These are phyloP conservation scores for Podosphaera leucotricha DNA, from an alignment of 2,329 filamentous ascomycete species.

Conservation along the genomic window DNA sequence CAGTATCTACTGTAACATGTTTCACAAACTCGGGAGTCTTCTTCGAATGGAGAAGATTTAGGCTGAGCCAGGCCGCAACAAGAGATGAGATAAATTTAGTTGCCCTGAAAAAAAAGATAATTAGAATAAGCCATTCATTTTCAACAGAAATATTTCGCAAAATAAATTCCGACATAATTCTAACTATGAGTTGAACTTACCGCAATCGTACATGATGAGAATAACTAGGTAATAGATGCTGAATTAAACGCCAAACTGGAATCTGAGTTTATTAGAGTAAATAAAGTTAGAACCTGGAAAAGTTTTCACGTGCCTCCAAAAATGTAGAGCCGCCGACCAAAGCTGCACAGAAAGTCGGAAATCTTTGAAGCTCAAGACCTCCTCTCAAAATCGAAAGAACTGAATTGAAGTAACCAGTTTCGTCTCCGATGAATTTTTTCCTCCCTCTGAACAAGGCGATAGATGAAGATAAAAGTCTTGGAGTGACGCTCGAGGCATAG, in stretches of 20 bases:
- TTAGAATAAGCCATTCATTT: background rate
- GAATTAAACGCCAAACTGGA: constrained; percentile 15
- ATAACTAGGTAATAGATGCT: constrained; percentile 6
- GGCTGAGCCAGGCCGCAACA: constrained; percentile 31
- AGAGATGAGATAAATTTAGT: constrained; percentile 33
- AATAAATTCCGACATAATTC: background rate
- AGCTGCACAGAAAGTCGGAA: constrained; percentile 37
- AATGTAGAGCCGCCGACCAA: constrained; percentile 35
- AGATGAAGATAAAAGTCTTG: constrained; percentile 30
- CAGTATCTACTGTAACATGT: constrained; percentile 14
- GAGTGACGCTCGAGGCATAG: constrained; percentile 33
- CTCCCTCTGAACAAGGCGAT: constrained; percentile 23
- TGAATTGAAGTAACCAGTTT: constrained; percentile 15
- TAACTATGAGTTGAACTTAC: constrained; percentile 1
- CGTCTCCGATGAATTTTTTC: constrained; percentile 10
- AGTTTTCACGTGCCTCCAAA: constrained; percentile 25
- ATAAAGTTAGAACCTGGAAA: background rate
- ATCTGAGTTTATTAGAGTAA: constrained; percentile 9
- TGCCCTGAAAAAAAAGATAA: constrained; percentile 20
- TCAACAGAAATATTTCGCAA: background rate
- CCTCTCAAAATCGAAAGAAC: constrained; percentile 21
- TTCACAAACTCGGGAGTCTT: constrained; percentile 21
- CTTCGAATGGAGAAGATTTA: constrained; percentile 33
- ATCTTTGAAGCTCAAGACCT: constrained; percentile 30
- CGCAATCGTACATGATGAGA: constrained; percentile 1